Percentiles rank a stretch among this genome's conserved stretches.
phyloP scores from a whole-genome alignment of 192 early-diverging fungal species.

The Piromyces finnis region DNA sequence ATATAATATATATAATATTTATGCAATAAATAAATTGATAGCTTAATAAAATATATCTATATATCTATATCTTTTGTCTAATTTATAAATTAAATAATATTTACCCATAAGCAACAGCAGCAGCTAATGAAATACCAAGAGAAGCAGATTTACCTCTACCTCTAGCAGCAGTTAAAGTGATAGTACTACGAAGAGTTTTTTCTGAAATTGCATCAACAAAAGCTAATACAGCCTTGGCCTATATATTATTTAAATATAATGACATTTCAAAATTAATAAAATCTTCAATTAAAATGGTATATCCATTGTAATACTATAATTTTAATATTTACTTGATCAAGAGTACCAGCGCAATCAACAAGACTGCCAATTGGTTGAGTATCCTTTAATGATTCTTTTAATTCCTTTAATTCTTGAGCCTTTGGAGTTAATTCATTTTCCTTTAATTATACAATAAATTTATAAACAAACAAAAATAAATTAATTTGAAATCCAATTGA shows the following conservation, averaged over 20 bases:
- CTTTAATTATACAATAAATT: not conserved
- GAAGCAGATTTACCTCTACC: conserved; percentile 96
- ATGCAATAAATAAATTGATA: too few relatives aligned
- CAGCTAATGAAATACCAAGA: conserved; percentile 81
- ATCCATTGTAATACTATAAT: not conserved
- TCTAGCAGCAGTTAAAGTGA: conserved; percentile 83
- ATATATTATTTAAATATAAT: not conserved
- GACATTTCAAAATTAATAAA: too few relatives aligned
- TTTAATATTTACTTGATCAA: conserved; percentile 45
- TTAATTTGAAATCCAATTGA: too few relatives aligned
- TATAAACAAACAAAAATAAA: too few relatives aligned
- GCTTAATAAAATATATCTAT: too few relatives aligned
- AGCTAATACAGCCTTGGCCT: conserved; percentile 84
- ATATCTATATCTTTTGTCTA: not conserved
- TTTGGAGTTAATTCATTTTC: conserved; percentile 12
- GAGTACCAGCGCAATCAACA: conserved; percentile 56
- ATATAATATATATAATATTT: too few relatives aligned
- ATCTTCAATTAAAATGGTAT: too few relatives aligned
- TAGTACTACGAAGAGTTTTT: conserved; percentile 78
- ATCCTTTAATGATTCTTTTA: conserved; percentile 77
- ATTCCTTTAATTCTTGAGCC: conserved; percentile 48
- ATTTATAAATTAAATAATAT: not conserved
- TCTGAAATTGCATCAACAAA: conserved; percentile 93
- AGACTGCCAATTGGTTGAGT: conserved; percentile 80
- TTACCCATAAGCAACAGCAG: conserved; percentile 81